phyloP scores from a whole-genome alignment of 441 rosid genomes.

The Adansonia gregorii region DNA sequence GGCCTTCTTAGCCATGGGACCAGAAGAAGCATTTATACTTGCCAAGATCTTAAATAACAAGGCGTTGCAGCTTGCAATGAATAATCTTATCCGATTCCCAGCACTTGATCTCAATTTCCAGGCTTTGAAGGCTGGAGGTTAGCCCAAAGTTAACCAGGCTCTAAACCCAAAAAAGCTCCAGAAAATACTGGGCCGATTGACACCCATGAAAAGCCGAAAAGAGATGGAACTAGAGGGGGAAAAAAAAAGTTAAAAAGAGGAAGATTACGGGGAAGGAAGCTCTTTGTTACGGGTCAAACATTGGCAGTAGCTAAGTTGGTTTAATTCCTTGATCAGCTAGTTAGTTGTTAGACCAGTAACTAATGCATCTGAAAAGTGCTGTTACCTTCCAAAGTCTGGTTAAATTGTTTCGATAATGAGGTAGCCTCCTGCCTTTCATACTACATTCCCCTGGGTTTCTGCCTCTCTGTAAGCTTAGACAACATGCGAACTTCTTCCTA shows the following conservation, averaged over 20 bases:
- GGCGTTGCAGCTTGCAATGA: not conserved
- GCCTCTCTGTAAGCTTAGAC: not conserved
- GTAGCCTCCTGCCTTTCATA: slow-evolving; percentile 36
- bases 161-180: not conserved
- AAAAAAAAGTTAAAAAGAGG: too few relatives aligned
- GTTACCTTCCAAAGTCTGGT: slow-evolving; percentile 61
- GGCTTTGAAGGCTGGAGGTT: not conserved
- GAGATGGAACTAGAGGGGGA: not conserved
- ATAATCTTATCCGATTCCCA: not conserved
- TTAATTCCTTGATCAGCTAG: too few relatives aligned
- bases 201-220: not conserved
- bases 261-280: not conserved
- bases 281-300: too few relatives aligned
- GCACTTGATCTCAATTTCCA: not conserved
- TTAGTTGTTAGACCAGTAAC: too few relatives aligned
- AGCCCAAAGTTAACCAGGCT: not conserved
- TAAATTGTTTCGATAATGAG: slow-evolving; percentile 59
- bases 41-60: too few relatives aligned
- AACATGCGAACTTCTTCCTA: not conserved
- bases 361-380: slow-evolving; percentile 55
- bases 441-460: not conserved
- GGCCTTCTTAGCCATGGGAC: not conserved
- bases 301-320: too few relatives aligned
- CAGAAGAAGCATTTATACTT: too few relatives aligned
- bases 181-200: not conserved